Evolutionary conservation across 805 yeast genomes (phyloP).

Genomic region (Cyberlindnera petersonii): DNA sequence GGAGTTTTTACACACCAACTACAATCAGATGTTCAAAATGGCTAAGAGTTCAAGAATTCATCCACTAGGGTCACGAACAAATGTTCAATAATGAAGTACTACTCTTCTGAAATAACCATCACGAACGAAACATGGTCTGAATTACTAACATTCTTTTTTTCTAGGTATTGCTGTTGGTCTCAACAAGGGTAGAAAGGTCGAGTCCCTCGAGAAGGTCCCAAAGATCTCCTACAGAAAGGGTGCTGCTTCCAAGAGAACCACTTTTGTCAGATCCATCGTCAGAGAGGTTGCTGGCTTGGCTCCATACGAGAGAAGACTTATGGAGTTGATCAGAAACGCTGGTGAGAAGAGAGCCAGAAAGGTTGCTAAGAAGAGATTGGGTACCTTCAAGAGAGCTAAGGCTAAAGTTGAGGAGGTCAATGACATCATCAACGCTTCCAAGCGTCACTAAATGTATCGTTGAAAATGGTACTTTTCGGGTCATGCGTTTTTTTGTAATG

Average conservation of each 20-base stretch:
- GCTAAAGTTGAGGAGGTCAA: constrained; percentile 99
- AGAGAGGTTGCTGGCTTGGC: constrained; percentile 98
- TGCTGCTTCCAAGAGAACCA: constrained; percentile 90
- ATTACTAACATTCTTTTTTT: constrained; percentile 33
- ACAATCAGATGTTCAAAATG: too few species aligned
- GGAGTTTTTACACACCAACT: too few species aligned
- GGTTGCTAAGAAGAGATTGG: constrained; percentile 99
- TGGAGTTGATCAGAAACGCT: constrained; percentile 99
- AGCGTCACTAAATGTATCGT: constrained; percentile 61
- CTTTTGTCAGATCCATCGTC: constrained; percentile 91
- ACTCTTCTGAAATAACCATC: not conserved
- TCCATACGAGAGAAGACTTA: constrained; percentile 99
- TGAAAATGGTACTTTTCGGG: constrained; percentile 7
- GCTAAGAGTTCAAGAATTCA: too few species aligned
- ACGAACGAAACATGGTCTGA: too few species aligned
- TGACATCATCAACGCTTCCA: constrained; percentile 74
- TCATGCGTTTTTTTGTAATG: constrained; percentile 21
- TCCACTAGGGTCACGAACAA: too few species aligned
- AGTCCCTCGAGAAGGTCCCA: constrained; percentile 77
- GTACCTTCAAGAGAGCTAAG: constrained; percentile 99
- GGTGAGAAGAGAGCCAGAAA: constrained; percentile 99
- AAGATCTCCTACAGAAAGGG: constrained; percentile 96
- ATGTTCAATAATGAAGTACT: not conserved
- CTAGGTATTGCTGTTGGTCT: constrained; percentile 94
- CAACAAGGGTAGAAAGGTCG: constrained; percentile 99